phyloP scores from a whole-genome alignment of 1,139 yeast genomes.

The Pneumocystis oryctolagi region DNA sequence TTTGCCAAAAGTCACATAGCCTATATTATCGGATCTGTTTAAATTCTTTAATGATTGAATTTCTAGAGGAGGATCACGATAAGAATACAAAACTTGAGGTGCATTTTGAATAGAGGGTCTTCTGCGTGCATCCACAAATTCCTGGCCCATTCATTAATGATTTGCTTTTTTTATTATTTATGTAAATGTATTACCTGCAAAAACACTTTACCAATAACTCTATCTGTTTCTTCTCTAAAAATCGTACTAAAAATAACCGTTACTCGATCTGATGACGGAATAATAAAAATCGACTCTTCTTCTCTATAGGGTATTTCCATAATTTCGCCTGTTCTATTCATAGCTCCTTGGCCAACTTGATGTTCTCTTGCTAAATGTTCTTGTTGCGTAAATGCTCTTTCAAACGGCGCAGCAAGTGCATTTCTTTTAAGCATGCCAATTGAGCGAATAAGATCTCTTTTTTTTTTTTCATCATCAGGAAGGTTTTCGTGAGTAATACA shows the following conservation, averaged over 20 bases:
- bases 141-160: conserved; percentile 23
- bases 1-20: conserved; percentile 33
- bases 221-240: conserved; percentile 94
- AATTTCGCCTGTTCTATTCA: conserved; percentile 34
- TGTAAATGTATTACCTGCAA: conserved; percentile 35
- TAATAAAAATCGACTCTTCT: conserved; percentile 77
- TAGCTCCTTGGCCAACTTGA: conserved; percentile 29
- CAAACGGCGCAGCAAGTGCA: conserved; percentile 86
- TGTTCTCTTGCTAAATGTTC: conserved; percentile 41
- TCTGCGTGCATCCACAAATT: conserved; percentile 92
- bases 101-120: conserved; percentile 85
- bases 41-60: conserved; percentile 31
- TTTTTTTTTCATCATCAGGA: conserved; percentile 7
- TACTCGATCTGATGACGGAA: conserved; percentile 89
- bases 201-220: conserved; percentile 85
- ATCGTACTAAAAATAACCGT: conserved; percentile 90
- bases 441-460: neutral
- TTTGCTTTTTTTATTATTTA: neutral
- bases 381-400: conserved; percentile 66
- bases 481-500: conserved; percentile 44
- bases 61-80: conserved; percentile 85
- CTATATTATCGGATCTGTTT: conserved; percentile 24
- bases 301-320: conserved; percentile 79
- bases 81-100: conserved; percentile 89
- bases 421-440: conserved; percentile 52